These are phyloP conservation scores for Coemansia umbellata DNA, from an alignment of 192 early-diverging fungal genomes.

Conservation along the genomic window DNA sequence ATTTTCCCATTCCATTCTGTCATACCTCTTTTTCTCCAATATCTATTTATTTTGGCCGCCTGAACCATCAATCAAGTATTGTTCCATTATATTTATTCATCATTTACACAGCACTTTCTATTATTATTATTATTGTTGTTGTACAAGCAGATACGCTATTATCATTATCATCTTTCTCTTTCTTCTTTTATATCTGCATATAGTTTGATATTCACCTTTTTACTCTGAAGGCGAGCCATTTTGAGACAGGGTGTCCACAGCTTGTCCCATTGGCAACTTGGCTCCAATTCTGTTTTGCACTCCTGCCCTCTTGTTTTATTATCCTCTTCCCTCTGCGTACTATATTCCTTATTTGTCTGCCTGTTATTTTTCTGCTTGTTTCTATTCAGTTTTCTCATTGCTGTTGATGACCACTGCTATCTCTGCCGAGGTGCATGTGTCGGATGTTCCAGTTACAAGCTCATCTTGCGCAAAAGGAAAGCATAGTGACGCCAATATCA, in stretches of 20 bases:
- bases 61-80: no score
- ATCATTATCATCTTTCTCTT: background rate
- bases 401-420: constrained; percentile 42
- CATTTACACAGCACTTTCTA: no score
- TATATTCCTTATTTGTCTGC: background rate
- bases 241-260: no score
- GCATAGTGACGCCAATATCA: constrained; percentile 7
- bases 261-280: no score
- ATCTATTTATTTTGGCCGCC: no score
- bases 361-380: background rate
- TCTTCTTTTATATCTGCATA: background rate
- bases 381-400: background rate
- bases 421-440: constrained; percentile 32
- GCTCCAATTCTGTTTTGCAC: no score
- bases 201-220: background rate
- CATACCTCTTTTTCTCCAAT: constrained; percentile 3
- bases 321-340: background rate
- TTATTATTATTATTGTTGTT: constrained; percentile 2
- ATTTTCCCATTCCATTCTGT: constrained; percentile 6
- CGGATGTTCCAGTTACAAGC: constrained; percentile 31
- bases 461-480: background rate
- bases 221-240: no score
- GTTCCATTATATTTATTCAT: no score
- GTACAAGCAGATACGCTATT: no score
- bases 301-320: background rate